Percentiles rank a stretch among this genome's conserved stretches.
Evolutionary conservation across 1,284 basidiomycete genomes (phyloP).

Genomic region (Psilocybe mexicana): DNA sequence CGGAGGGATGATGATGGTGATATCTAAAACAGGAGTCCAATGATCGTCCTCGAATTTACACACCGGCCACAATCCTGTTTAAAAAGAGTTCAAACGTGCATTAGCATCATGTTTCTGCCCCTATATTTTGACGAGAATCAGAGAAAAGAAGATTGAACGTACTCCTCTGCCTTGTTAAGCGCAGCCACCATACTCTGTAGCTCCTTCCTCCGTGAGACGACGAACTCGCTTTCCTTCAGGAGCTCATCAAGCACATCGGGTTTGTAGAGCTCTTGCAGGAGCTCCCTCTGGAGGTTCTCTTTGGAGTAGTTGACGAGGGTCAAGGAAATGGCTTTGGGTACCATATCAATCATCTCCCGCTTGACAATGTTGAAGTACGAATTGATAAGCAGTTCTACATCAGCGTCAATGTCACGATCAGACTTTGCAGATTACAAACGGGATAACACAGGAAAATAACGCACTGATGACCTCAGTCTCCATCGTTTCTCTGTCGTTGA

Average conservation of each 20-base stretch:
- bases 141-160: slow-evolving; percentile 34
- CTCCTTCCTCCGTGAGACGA: slow-evolving; percentile 86
- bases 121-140: neutral
- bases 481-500: slow-evolving; percentile 95
- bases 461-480: slow-evolving; percentile 99
- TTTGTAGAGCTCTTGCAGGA: slow-evolving; percentile 88
- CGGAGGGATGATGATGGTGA: neutral
- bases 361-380: slow-evolving; percentile 98
- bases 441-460: slow-evolving; percentile 39
- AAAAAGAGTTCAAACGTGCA: neutral
- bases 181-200: slow-evolving; percentile 87
- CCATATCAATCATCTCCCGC: slow-evolving; percentile 99
- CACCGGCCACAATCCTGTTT: slow-evolving; percentile 21
- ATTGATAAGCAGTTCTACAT: slow-evolving; percentile 81
- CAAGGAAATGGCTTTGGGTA: slow-evolving; percentile 94
- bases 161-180: slow-evolving; percentile 92
- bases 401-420: slow-evolving; percentile 1
- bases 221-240: slow-evolving; percentile 88
- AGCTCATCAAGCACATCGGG: slow-evolving; percentile 90
- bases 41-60: slow-evolving; percentile 9
- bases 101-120: slow-evolving; percentile 5
- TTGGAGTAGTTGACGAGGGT: slow-evolving; percentile 93
- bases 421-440: neutral
- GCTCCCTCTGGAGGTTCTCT: slow-evolving; percentile 88
- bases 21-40: neutral